Evolutionary conservation across 805 yeast genomes (phyloP).

Genomic region (Monosporozyma unispora): DNA sequence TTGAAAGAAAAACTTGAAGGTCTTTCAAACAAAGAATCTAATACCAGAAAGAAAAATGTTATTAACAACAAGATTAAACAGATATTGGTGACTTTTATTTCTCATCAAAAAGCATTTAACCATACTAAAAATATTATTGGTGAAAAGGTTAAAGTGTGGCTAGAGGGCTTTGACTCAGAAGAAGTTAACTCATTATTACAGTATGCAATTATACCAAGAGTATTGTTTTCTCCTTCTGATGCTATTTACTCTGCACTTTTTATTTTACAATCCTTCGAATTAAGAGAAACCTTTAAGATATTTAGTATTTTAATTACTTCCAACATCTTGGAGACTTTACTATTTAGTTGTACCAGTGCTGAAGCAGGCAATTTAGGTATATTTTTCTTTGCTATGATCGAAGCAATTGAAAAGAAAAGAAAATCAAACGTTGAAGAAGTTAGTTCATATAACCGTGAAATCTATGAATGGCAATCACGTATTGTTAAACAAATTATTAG

Average conservation of each 20-base stretch:
- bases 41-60: constrained; percentile 14
- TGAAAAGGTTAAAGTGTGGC: constrained; percentile 11
- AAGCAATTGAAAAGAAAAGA: constrained; percentile 40
- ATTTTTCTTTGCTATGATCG: constrained; percentile 51
- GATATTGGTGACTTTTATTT: constrained; percentile 11
- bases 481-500: constrained; percentile 31
- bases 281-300: constrained; percentile 34
- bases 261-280: constrained; percentile 40
- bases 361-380: constrained; percentile 81
- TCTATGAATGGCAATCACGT: constrained; percentile 47
- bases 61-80: constrained; percentile 13
- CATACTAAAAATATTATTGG: constrained; percentile 6
- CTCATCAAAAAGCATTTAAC: constrained; percentile 17
- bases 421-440: constrained; percentile 22
- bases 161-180: constrained; percentile 8
- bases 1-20: constrained; percentile 27
- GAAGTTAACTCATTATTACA: constrained; percentile 40
- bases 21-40: constrained; percentile 6
- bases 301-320: constrained; percentile 41
- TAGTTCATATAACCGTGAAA: constrained; percentile 28
- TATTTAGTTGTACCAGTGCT: constrained; percentile 60
- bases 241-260: constrained; percentile 64
- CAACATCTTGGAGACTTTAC: constrained; percentile 43
- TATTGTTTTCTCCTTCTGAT: constrained; percentile 71
- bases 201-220: constrained; percentile 65